Evolutionary conservation across 2,329 filamentous ascomycete genomes (phyloP), one percentile per base, ranked within the genome.

Genomic region (Nemania sp.): DNA sequence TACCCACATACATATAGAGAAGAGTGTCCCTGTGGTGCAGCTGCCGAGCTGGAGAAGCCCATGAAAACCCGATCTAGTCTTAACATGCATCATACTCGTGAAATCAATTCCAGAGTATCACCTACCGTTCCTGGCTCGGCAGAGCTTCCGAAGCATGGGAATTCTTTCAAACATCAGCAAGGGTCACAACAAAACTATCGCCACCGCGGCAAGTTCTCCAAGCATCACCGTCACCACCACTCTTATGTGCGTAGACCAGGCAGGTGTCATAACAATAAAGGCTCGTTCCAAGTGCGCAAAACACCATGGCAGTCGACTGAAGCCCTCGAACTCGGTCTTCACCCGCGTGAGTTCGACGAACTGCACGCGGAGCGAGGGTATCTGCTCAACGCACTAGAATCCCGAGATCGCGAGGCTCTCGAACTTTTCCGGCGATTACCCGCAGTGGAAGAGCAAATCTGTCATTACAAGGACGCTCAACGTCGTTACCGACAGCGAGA

Each of bases 361-460:
- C 68, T 81, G 3, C 71, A 75, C 48, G 65, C 66, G 3, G 80
- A 85, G 60, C 70, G 73, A 11, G 66, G 73, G 6, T 81, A 81
- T 53, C 73, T 83, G 15, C 52, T 72, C 1, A 55, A 66, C 15
- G 66, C 65, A 8, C 71, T 83, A 0, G 72, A 76, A 20, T 62
- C 67, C 5, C 74, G 79, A 46, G 73, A 73, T 30, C 39, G 53
- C 5, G 70, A 69, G 6, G 70, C 75, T 0, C 64, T 66, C 0
- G 65, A 71, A 0, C 65, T 82, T 6, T 72, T 77, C 24, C 62
- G 64, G 8, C 67, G 67, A 23, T 73, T 80, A 19, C 66, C 71
- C 1, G 41, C 50, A 0, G 39, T 75, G 2, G 75, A 80, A 24
- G 66, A 67, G 3, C 57, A 65, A 26, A 60, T 74, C 6, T 17